Conservation (phyloP, 371 early-diverging fungal genomes). For the Pancytospora philotis region DNA sequence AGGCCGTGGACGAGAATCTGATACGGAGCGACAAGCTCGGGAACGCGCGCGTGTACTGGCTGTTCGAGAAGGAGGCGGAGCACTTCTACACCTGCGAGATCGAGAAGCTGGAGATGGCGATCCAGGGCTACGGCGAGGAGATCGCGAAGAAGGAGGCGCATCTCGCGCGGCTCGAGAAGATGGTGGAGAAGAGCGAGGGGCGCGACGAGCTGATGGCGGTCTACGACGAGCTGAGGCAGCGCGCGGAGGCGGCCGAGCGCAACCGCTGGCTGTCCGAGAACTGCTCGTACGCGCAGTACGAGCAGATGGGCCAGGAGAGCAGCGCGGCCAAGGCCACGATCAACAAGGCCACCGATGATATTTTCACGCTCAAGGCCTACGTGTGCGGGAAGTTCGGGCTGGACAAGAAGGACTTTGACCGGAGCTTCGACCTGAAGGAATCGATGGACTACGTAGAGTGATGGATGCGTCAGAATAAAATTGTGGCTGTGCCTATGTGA, state of each 20-base stretch:
- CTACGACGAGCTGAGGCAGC: constrained; percentile 12
- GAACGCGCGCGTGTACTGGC: constrained; percentile 77
- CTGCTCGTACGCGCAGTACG: constrained; percentile 9
- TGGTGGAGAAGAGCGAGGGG: constrained; percentile 53
- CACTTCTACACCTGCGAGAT: constrained; percentile 60
- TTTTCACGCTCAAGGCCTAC: constrained; percentile 73
- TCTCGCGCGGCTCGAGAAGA: constrained; percentile 15
- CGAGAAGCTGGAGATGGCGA: constrained; percentile 12
- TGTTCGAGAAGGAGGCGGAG: constrained; percentile 63
- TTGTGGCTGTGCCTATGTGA: too few species aligned
- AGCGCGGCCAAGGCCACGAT: constrained; percentile 14
- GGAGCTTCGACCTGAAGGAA: constrained; percentile 67
- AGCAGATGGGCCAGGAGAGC: constrained; percentile 8
- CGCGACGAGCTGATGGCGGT: constrained; percentile 58
- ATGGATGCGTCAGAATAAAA: too few species aligned
- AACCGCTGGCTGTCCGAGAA: constrained; percentile 14
- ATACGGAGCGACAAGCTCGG: constrained; percentile 81
- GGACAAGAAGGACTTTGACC: constrained; percentile 64
- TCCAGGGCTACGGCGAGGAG: constrained; percentile 49
- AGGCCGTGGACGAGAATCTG: constrained; percentile 73
- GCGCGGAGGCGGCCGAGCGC: constrained; percentile 19
- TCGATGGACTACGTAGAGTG: constrained; percentile 65
- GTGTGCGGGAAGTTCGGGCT: constrained; percentile 68
- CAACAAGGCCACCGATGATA: constrained; percentile 64
- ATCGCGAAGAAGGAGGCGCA: constrained; percentile 18